Evolutionary conservation across 176 grass and related monocot species (phyloP).

Genomic region (Raddia guianensis): DNA sequence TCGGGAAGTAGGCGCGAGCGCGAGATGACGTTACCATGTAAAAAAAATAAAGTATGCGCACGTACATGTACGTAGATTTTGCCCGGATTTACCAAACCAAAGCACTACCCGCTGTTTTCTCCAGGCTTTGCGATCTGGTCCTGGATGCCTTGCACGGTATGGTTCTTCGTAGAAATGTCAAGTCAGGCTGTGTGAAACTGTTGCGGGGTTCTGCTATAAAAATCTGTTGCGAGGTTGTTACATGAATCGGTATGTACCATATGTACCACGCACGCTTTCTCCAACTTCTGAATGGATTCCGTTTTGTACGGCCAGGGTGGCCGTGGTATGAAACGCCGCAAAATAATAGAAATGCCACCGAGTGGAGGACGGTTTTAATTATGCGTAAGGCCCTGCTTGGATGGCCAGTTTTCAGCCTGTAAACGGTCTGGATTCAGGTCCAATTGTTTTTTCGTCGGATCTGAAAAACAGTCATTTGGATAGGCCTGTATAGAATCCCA

Average conservation of each 20-base stretch:
- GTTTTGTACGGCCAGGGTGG: not conserved
- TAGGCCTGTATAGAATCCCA: no score
- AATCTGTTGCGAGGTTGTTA: not conserved
- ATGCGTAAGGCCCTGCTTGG: no score
- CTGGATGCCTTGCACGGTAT: not conserved
- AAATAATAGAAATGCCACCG: no score
- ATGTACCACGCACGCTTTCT: not conserved
- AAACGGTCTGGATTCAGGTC: no score
- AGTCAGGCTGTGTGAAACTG: not conserved
- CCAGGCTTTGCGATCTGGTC: not conserved
- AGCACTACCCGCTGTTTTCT: conserved; percentile 23
- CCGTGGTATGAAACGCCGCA: not conserved
- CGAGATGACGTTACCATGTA: not conserved
- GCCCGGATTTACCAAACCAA: conserved; percentile 24
- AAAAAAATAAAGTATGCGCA: not conserved
- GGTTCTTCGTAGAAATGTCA: not conserved
- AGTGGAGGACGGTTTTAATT: no score
- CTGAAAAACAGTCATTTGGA: no score
- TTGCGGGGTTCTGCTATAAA: not conserved
- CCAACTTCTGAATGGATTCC: not conserved
- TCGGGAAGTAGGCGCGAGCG: not conserved
- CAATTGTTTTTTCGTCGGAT: no score
- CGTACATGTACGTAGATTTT: not conserved
- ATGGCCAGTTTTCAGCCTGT: no score
- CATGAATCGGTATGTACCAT: not conserved